These are phyloP conservation scores for Botrytis elliptica DNA, from an alignment of 2,329 filamentous ascomycete genomes.

Conservation along the genomic window DNA sequence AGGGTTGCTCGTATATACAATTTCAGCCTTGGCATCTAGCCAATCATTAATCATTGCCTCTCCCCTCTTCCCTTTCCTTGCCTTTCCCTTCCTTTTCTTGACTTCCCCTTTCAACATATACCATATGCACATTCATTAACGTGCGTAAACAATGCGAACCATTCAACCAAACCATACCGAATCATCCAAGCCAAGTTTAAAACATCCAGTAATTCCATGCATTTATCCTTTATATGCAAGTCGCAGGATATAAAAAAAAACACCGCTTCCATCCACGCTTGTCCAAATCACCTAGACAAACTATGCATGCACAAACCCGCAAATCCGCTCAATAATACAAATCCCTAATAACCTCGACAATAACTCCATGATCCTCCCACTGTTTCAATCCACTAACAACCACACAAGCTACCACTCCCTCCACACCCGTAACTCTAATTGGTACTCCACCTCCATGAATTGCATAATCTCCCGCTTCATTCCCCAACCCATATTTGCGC, in stretches of 20 bases:
- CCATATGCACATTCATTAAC: neutral
- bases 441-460: slow-evolving; percentile 78
- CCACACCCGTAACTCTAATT: slow-evolving; percentile 68
- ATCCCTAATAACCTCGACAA: slow-evolving; percentile 54
- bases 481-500: slow-evolving; percentile 61
- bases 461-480: slow-evolving; percentile 61
- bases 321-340: slow-evolving; percentile 27
- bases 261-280: neutral
- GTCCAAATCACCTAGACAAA: neutral
- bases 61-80: neutral
- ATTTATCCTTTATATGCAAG: neutral
- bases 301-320: neutral
- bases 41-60: neutral
- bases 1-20: no score
- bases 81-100: neutral
- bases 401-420: slow-evolving; percentile 72
- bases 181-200: neutral
- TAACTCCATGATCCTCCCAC: slow-evolving; percentile 73
- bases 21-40: no score
- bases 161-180: neutral
- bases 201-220: neutral
- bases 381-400: slow-evolving; percentile 76
- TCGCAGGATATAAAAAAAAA: neutral
- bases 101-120: neutral
- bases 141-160: neutral